phyloP scores from a whole-genome alignment of 2,329 filamentous ascomycete genomes.

The Juglanconis oblonga region DNA sequence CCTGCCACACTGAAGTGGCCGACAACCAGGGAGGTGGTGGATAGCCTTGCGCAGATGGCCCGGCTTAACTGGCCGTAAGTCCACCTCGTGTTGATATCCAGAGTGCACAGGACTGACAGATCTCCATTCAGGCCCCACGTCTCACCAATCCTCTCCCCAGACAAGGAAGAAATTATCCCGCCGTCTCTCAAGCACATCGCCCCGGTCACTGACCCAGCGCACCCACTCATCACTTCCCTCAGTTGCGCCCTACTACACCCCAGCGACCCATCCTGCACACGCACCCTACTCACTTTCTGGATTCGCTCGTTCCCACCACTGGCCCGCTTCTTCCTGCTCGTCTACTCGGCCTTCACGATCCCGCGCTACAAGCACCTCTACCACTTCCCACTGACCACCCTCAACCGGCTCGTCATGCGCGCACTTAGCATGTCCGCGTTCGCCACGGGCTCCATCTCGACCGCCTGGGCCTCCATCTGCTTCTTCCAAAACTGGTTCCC shows the following conservation, averaged over 20 bases:
- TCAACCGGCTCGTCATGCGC: conserved; percentile 63
- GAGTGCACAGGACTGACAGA: conserved; percentile 20
- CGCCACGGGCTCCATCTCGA: conserved; percentile 78
- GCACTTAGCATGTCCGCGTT: conserved; percentile 76
- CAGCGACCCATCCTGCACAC: conserved; percentile 79
- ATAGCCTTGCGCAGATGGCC: conserved; percentile 79
- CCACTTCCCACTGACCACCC: conserved; percentile 62
- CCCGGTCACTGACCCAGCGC: conserved; percentile 78
- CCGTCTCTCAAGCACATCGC: conserved; percentile 64
- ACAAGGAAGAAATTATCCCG: conserved; percentile 62
- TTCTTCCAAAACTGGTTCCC: conserved; percentile 81
- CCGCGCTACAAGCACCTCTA: conserved; percentile 67
- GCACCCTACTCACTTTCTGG: conserved; percentile 85
- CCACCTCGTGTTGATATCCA: background rate
- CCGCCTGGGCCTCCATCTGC: conserved; percentile 85
- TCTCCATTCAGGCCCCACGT: conserved; percentile 59
- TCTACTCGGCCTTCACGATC: conserved; percentile 71
- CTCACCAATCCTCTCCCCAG: conserved; percentile 83
- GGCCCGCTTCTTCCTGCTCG: conserved; percentile 71
- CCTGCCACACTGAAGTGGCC: conserved; percentile 72
- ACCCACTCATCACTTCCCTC: conserved; percentile 79
- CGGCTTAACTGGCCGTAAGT: conserved; percentile 78
- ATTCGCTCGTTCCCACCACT: conserved; percentile 77
- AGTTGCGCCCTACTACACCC: conserved; percentile 91
- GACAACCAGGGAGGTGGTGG: conserved; percentile 68